Evolutionary conservation across 495 filamentous ascomycete genomes (phyloP).

Genomic region (Entonaema liquescens): DNA sequence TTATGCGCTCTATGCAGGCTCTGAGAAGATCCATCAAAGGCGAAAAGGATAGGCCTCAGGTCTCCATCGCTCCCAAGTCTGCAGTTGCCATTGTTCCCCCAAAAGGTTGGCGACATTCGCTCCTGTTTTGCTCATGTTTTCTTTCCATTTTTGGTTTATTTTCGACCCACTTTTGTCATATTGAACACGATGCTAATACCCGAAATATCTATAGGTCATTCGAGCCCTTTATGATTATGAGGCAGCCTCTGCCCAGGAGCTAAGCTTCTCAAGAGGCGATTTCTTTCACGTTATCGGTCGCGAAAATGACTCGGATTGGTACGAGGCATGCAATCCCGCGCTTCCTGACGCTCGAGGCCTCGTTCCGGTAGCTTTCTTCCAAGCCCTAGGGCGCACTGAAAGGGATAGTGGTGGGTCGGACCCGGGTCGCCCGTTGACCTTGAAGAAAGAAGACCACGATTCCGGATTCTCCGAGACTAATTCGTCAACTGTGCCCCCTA

Average conservation of each 20-base stretch:
- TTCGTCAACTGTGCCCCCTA: constrained; percentile 69
- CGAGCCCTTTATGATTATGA: constrained; percentile 94
- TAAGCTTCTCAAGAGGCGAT: constrained; percentile 91
- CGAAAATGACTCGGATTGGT: constrained; percentile 95
- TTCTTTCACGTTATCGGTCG: constrained; percentile 98
- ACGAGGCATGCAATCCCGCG: constrained; percentile 97
- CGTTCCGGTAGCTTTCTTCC: constrained; percentile 93
- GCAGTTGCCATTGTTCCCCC: constrained; percentile 95
- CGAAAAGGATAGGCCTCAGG: constrained; percentile 81
- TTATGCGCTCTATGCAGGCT: constrained; percentile 65
- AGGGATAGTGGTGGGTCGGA: constrained; percentile 85
- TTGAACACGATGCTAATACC: constrained; percentile 41
- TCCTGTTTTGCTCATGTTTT: constrained; percentile 32
- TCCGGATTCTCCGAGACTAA: constrained; percentile 51
- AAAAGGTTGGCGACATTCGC: constrained; percentile 71
- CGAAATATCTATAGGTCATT: constrained; percentile 74
- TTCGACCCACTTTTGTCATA: constrained; percentile 11
- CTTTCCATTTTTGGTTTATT: constrained; percentile 7
- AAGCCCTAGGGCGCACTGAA: constrained; percentile 87
- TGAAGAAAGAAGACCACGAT: constrained; percentile 53
- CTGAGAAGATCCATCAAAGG: constrained; percentile 87
- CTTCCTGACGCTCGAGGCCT: constrained; percentile 87
- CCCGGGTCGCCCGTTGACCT: constrained; percentile 63
- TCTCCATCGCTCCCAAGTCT: constrained; percentile 90
- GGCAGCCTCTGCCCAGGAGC: constrained; percentile 77